These are phyloP conservation scores for Phytophthora brassicae DNA, from an alignment of 352 stramenopile species.

Conservation along the genomic window DNA sequence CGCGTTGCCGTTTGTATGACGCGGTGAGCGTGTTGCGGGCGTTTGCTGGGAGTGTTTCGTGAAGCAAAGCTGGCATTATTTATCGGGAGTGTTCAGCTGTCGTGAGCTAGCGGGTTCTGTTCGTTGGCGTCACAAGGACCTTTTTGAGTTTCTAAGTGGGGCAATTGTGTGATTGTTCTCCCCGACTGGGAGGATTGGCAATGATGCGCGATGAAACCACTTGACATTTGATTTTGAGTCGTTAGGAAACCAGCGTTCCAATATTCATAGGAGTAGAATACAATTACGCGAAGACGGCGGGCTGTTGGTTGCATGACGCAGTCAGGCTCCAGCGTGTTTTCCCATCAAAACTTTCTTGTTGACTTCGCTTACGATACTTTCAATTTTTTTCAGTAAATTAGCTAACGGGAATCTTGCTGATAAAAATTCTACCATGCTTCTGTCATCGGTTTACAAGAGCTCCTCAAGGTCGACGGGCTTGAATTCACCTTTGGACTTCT, in stretches of 20 bases:
- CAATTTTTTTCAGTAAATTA: too few species aligned
- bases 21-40: slow-evolving; percentile 7
- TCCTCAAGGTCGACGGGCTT: slow-evolving; percentile 77
- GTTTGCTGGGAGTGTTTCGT: slow-evolving; percentile 29
- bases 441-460: slow-evolving; percentile 41
- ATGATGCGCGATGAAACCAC: slow-evolving; percentile 9
- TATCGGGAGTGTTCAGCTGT: slow-evolving; percentile 34
- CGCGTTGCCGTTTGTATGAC: slow-evolving; percentile 8
- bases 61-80: slow-evolving; percentile 32
- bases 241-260: slow-evolving; percentile 26
- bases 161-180: slow-evolving; percentile 26
- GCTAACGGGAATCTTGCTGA: not conserved
- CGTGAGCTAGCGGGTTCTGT: slow-evolving; percentile 1
- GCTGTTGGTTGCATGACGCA: slow-evolving; percentile 32
- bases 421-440: slow-evolving; percentile 11
- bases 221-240: slow-evolving; percentile 6
- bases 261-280: slow-evolving; percentile 25
- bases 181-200: slow-evolving; percentile 29
- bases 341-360: not conserved
- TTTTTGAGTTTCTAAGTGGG: slow-evolving; percentile 10
- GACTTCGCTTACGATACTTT: not conserved
- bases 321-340: not conserved
- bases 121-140: slow-evolving; percentile 9
- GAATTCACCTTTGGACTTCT: slow-evolving; percentile 65
- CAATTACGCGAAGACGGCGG: slow-evolving; percentile 6